Evolutionary conservation across 352 stramenopile genomes (phyloP).

Genomic region (Globisporangium cederbergense): DNA sequence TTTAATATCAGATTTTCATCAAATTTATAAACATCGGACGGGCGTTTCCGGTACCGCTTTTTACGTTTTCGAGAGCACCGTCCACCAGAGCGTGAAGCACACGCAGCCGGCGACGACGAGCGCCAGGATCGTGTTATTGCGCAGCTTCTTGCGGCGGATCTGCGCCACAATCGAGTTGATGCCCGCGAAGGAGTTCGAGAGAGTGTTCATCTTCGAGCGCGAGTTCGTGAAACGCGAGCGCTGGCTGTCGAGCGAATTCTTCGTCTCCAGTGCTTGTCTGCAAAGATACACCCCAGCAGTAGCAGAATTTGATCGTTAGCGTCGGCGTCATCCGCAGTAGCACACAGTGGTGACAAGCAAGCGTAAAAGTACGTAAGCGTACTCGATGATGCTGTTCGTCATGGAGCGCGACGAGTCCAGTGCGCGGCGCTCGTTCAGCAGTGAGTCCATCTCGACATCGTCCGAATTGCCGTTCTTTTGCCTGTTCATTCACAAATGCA

Average conservation of each 20-base stretch:
- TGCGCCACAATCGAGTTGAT: slow-evolving; percentile 96
- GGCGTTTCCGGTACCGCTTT: neutral
- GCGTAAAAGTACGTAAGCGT: slow-evolving; percentile 12
- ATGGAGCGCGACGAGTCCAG: slow-evolving; percentile 82
- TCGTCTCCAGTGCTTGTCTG: slow-evolving; percentile 79
- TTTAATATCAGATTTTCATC: neutral
- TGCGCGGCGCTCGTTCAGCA: slow-evolving; percentile 75
- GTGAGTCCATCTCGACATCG: slow-evolving; percentile 70
- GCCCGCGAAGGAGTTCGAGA: slow-evolving; percentile 90
- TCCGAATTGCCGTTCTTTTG: slow-evolving; percentile 40
- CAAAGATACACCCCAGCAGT: neutral
- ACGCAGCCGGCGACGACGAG: slow-evolving; percentile 95
- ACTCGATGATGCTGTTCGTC: slow-evolving; percentile 83
- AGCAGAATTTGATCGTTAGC: neutral
- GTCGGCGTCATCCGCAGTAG: neutral
- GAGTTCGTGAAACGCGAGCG: slow-evolving; percentile 84
- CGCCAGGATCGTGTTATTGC: slow-evolving; percentile 96
- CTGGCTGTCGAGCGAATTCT: slow-evolving; percentile 89
- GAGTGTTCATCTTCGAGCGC: slow-evolving; percentile 73
- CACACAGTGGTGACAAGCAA: neutral
- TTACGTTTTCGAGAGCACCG: slow-evolving; percentile 69
- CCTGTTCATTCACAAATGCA: slow-evolving; percentile 18
- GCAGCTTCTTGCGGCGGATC: slow-evolving; percentile 95
- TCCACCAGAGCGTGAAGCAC: slow-evolving; percentile 97
- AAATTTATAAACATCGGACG: neutral